Evolutionary conservation across 352 stramenopile species (phyloP).

Genomic region (Phytophthora pluvialis): DNA sequence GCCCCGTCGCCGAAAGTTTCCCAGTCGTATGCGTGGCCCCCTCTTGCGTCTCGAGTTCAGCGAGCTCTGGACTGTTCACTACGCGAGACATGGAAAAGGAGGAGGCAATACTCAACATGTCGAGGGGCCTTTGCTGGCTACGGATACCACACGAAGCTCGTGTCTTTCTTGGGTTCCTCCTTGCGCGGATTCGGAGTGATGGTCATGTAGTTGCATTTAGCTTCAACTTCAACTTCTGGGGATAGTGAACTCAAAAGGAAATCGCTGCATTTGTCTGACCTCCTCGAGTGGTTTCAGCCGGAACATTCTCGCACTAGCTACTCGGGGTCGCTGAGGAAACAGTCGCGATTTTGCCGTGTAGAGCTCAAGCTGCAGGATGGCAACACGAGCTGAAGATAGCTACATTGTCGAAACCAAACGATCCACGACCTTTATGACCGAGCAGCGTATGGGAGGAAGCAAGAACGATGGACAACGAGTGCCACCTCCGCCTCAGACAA

Average conservation of each 20-base stretch:
- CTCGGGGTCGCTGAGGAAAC: background rate
- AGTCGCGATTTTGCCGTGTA: conserved; percentile 14
- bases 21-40: background rate
- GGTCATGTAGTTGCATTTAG: conserved; percentile 6
- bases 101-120: no score
- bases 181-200: conserved; percentile 16
- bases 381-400: background rate
- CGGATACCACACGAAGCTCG: no score
- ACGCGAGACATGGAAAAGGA: background rate
- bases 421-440: background rate
- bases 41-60: background rate
- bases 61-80: conserved; percentile 1
- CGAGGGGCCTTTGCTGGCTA: no score
- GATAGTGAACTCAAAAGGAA: background rate
- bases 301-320: conserved; percentile 15
- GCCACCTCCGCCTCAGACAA: background rate
- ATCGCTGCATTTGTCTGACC: conserved; percentile 5
- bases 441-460: background rate
- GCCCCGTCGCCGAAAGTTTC: background rate
- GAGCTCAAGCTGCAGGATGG: conserved; percentile 10
- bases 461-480: background rate
- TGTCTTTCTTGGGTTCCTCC: no score
- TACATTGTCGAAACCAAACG: conserved; percentile 1
- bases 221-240: conserved; percentile 14
- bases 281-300: conserved; percentile 14